Conservation (phyloP, 345 rosid species). For the Eucalyptus pauciflora region DNA sequence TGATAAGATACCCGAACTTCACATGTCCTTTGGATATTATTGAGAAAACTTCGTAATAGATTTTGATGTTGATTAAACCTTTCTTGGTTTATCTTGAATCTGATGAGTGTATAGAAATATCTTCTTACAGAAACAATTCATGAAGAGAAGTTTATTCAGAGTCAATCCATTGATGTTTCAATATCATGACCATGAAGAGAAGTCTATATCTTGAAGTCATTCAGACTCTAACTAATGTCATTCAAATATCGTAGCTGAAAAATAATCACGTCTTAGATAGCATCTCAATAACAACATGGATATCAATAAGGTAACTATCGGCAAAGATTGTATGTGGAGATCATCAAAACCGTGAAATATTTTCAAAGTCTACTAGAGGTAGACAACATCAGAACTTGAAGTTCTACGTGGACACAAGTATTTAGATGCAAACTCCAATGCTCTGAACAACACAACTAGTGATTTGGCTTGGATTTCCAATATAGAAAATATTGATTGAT, state of each 20-base stretch:
- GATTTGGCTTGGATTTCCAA: not conserved
- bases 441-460: no score
- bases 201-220: not conserved
- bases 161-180: not conserved
- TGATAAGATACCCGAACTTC: not conserved
- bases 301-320: not conserved
- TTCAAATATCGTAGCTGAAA: not conserved
- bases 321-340: not conserved
- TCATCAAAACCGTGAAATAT: not conserved
- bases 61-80: not conserved
- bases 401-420: not conserved
- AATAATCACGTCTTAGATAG: not conserved
- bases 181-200: not conserved
- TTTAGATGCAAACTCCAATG: not conserved
- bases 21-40: not conserved
- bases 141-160: not conserved
- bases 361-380: not conserved
- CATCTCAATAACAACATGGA: not conserved
- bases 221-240: not conserved
- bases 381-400: not conserved
- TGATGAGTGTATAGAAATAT: not conserved
- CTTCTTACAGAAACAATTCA: not conserved
- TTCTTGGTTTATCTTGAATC: not conserved
- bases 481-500: not conserved
- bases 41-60: not conserved